Evolutionary conservation across 2,329 filamentous ascomycete genomes (phyloP), one percentile per base, ranked within the genome.

Genomic region (Cercospora beticola): DNA sequence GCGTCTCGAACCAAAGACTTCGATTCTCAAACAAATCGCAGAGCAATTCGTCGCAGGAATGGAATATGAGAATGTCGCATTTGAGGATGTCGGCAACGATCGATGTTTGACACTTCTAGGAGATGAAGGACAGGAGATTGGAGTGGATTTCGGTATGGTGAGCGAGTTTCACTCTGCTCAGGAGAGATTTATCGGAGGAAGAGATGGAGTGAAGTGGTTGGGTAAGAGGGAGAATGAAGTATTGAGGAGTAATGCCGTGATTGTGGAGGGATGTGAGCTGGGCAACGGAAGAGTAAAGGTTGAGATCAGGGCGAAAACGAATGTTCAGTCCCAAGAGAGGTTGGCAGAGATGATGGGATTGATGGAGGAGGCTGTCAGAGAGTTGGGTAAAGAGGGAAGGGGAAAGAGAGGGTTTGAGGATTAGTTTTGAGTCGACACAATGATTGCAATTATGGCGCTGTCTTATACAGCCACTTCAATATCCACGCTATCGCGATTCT

Each of bases 31-130:
- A 28, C 60, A 67, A 33, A 14, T 60, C n/a, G 40, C 62, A n/a
- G 40, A 61, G n/a, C 65, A 67, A 46, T 58, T 64, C 10, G 54
- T 67, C 30, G 60, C 62, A 31, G 65, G 65, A 9, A 62, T 63
- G 59, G 43, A 56, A 3, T 26, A 52, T 7, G 21, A 66, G 21
- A 33, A 62, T 5, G 31, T 18, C 0, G 58, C 14, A 14, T 67
- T 62, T 23, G 65, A 67, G 36, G 36, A 56, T 8, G 59, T 57
- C 5, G 65, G 36, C 26, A 62, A 62, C 6, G 60, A 62, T 43
- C 43, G 14, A n/a, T 62, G 31, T 10, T 58, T 58, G 59, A 56
- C 36, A 14, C 7, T 28, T 43, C 21, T 23, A 5, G 60, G n/a
- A 21, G 58, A 57, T 3, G 64, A 57, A 18, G n/a, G 49, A 30